These are phyloP conservation scores for Daldinia concentrica DNA, from an alignment of 495 filamentous ascomycete species.

Conservation along the genomic window DNA sequence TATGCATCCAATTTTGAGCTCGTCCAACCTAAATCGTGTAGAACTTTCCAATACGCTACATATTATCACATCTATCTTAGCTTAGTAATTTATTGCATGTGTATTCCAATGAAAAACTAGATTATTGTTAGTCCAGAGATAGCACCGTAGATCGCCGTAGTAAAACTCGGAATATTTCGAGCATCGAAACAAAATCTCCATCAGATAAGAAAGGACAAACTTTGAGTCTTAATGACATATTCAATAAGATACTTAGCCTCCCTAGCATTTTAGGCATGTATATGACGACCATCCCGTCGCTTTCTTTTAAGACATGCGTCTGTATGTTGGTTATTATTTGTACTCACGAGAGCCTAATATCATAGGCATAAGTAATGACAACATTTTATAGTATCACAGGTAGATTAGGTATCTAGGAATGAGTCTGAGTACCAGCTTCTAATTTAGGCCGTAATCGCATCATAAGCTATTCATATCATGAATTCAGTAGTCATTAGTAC, in stretches of 20 bases:
- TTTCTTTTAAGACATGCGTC: background rate
- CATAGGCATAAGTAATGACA: background rate
- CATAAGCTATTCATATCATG: background rate
- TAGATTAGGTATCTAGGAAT: background rate
- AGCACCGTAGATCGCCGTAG: no score
- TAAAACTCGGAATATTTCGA: no score
- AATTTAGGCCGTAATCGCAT: background rate
- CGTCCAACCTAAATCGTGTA: background rate
- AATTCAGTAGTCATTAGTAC: constrained; percentile 5
- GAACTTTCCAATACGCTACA: background rate
- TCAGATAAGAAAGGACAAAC: no score
- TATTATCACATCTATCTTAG: background rate
- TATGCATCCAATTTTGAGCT: background rate
- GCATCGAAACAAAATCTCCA: no score
- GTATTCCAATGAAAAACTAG: background rate
- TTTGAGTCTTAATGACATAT: background rate
- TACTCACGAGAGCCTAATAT: background rate
- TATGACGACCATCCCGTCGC: background rate
- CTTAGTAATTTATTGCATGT: no score
- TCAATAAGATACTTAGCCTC: background rate
- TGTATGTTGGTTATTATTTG: no score
- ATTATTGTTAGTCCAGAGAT: no score
- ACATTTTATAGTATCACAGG: background rate
- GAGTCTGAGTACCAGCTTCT: background rate
- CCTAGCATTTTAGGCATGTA: background rate